A percentile compares a stretch with the other conserved stretches of the same genome.
Evolutionary conservation across 1,139 yeast species (phyloP).

Genomic region (Kluyveromyces sp.): DNA sequence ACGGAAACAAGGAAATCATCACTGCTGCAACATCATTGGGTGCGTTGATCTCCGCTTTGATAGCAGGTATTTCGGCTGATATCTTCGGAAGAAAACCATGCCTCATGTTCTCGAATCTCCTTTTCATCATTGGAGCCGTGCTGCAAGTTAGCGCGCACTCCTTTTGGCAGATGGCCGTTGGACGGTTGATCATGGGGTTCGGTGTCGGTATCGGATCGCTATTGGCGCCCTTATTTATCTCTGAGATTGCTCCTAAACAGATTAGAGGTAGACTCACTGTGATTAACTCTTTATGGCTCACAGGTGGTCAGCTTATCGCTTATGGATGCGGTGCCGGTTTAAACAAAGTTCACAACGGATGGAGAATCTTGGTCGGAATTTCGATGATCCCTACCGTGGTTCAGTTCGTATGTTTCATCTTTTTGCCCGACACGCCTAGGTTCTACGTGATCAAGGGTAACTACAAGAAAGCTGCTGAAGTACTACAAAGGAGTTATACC

Average conservation of each 20-base stretch:
- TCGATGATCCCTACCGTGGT: conserved; percentile 80
- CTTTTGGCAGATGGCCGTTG: conserved; percentile 88
- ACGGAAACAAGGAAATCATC: conserved; percentile 78
- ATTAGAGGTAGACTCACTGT: conserved; percentile 81
- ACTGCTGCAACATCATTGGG: conserved; percentile 96
- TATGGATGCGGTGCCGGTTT: conserved; percentile 92
- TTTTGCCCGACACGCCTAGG: conserved; percentile 94
- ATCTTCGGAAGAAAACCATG: conserved; percentile 74
- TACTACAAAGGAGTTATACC: conserved; percentile 51
- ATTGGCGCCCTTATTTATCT: conserved; percentile 82
- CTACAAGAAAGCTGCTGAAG: conserved; percentile 56
- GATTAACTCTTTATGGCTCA: conserved; percentile 41
- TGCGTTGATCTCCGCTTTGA: conserved; percentile 69
- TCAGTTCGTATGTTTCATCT: conserved; percentile 70
- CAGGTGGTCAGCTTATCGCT: conserved; percentile 89
- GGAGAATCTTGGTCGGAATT: conserved; percentile 89
- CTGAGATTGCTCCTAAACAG: conserved; percentile 87
- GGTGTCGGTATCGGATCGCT: conserved; percentile 94
- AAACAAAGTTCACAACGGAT: conserved; percentile 65
- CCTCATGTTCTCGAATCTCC: conserved; percentile 67
- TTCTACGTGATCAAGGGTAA: conserved; percentile 68
- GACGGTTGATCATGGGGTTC: conserved; percentile 87
- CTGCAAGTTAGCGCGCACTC: conserved; percentile 73
- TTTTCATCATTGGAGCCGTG: conserved; percentile 76
- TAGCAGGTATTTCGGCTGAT: conserved; percentile 79